These are phyloP conservation scores for Sclerotinia minor DNA, from an alignment of 2,329 filamentous ascomycete species.

Conservation along the genomic window DNA sequence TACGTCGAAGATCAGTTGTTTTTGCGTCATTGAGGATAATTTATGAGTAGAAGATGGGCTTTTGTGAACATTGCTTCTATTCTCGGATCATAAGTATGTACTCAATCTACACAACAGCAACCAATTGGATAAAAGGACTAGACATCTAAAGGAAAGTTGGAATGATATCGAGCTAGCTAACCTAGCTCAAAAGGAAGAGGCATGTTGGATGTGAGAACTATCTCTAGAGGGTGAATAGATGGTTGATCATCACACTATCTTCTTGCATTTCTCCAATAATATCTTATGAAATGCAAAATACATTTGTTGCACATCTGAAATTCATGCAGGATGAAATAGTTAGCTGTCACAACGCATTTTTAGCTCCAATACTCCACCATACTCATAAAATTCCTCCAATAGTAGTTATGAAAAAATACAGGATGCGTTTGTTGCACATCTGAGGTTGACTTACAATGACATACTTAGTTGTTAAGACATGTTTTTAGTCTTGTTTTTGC, in stretches of 20 bases:
- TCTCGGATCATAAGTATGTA: not conserved
- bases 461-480: not conserved
- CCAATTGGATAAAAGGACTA: too few relatives aligned
- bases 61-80: not conserved
- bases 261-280: not conserved
- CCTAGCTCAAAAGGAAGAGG: not conserved
- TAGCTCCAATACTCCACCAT: not conserved
- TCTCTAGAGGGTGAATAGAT: not conserved
- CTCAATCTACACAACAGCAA: not conserved
- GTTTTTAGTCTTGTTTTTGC: not conserved
- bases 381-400: not conserved
- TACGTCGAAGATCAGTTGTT: too few relatives aligned
- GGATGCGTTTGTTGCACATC: not conserved
- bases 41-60: too few relatives aligned
- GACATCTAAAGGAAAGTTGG: not conserved
- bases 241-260: not conserved
- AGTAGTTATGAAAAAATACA: not conserved
- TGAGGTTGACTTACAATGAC: not conserved
- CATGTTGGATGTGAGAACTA: not conserved
- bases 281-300: not conserved
- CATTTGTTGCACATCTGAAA: not conserved
- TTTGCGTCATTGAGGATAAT: too few relatives aligned
- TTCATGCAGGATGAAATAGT: not conserved
- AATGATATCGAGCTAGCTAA: fast-evolving
- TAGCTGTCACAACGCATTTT: not conserved